Conservation (phyloP, 345 rosid genomes). For the Eucalyptus caleyi region DNA sequence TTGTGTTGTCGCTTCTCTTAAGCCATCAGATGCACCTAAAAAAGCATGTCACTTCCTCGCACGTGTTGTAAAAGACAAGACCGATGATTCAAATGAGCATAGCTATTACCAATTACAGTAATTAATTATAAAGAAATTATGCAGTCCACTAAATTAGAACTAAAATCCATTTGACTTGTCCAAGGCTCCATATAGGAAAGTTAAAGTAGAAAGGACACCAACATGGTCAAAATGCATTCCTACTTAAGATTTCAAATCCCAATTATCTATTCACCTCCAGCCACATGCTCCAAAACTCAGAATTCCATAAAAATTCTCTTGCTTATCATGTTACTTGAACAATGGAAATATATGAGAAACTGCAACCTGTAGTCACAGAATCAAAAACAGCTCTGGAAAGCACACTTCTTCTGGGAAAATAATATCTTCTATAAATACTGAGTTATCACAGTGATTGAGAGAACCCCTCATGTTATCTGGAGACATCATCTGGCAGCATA, state of each 20-base stretch:
- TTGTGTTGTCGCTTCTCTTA: constrained; percentile 7
- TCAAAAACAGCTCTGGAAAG: background rate
- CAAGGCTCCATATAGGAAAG: background rate
- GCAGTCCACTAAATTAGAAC: background rate
- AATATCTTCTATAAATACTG: background rate
- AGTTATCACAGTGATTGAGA: background rate
- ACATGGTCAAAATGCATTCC: background rate
- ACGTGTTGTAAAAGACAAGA: background rate
- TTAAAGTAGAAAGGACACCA: background rate
- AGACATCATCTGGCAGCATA: background rate
- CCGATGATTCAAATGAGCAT: background rate
- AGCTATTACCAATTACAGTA: background rate
- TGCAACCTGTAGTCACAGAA: background rate
- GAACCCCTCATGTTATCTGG: background rate
- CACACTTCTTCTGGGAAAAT: background rate
- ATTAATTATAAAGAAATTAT: background rate
- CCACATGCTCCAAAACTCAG: background rate
- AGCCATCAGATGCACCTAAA: constrained; percentile 32
- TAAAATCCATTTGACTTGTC: background rate
- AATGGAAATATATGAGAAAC: background rate
- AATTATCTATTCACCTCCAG: background rate
- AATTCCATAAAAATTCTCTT: background rate
- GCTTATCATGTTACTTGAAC: background rate
- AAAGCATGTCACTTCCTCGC: background rate
- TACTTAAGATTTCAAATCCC: background rate